Percentiles rank a stretch among this genome's conserved stretches.
phyloP scores from a whole-genome alignment of 73 alveolate genomes.

The Stentor roeselii region DNA sequence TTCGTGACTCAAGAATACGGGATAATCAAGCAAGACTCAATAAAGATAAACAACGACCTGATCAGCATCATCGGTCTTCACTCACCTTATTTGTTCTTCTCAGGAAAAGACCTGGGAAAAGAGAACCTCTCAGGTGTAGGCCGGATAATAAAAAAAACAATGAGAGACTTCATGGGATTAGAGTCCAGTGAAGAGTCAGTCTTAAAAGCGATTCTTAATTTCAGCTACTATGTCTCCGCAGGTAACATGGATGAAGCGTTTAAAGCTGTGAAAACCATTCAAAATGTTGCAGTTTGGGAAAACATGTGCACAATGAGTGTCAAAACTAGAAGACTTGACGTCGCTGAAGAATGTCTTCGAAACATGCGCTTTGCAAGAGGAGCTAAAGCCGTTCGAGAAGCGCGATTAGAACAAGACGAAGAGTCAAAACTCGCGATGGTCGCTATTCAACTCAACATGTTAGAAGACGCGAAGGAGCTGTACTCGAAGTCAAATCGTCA shows the following conservation, averaged over 20 bases:
- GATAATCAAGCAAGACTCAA: slow-evolving; percentile 75
- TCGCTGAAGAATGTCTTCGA: slow-evolving; percentile 96
- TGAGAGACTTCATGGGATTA: slow-evolving; percentile 92
- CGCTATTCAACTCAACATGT: slow-evolving; percentile 93
- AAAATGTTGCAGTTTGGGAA: slow-evolving; percentile 94
- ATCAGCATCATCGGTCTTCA: slow-evolving; percentile 65
- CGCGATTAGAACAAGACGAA: slow-evolving; percentile 92
- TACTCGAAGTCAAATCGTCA: slow-evolving; percentile 84
- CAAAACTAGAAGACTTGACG: slow-evolving; percentile 95
- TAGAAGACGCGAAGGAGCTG: slow-evolving; percentile 94
- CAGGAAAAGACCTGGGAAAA: slow-evolving; percentile 49
- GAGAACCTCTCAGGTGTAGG: slow-evolving; percentile 50
- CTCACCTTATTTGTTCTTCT: slow-evolving; percentile 56
- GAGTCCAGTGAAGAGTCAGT: slow-evolving; percentile 89
- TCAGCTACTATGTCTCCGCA: slow-evolving; percentile 87
- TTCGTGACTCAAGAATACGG: slow-evolving; percentile 91
- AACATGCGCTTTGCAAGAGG: slow-evolving; percentile 99
- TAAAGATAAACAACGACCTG: slow-evolving; percentile 70
- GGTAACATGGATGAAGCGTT: slow-evolving; percentile 98
- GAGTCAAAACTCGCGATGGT: slow-evolving; percentile 98
- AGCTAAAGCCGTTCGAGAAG: slow-evolving; percentile 95
- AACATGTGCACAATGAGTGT: slow-evolving; percentile 98
- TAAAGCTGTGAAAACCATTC: slow-evolving; percentile 90
- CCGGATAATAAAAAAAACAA: slow-evolving; percentile 59
- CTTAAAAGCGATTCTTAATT: slow-evolving; percentile 87